Evolutionary conservation across 371 early-diverging fungal species (phyloP), one percentile per base, ranked within the genome.

Genomic region (Lichtheimia ramosa): DNA sequence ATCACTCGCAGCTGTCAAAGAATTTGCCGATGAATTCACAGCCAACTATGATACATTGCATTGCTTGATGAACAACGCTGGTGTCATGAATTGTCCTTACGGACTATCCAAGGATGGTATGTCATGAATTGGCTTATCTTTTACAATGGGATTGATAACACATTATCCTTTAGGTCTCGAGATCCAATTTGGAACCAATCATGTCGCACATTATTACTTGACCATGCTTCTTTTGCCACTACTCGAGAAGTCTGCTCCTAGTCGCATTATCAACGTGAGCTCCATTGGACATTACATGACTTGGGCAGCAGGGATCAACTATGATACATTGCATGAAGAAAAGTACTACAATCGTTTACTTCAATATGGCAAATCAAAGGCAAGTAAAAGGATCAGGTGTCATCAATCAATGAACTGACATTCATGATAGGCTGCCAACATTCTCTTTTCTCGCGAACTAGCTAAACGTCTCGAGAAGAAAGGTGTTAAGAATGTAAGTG

Each of bases 161-260:
- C n/a, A 12, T 16, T 25, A n/a, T 49, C n/a, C 40, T 25, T 15
- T 48, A 64, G 64, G 62, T 3, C 61, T 75, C 41, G 76, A 75
- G 48, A 61, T 39, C 0, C 73, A 70, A 53, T 71, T 74, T 42
- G 78, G 68, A 5, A 72, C 71, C 10, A 94, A 95, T 72, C 93
- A 93, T 58, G 70, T 94, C 27, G 95, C 89, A 18, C 90, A 89
- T 51, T 84, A 85, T 59, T 82, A 79, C n/a, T 74, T 91, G 54
- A 89, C 89, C n/a, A 75, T 66, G 48, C 68, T 72, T 0, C 76
- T 94, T n/a, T 64, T 92, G 5, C 87, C 87, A 49, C 12, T 75
- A 14, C 68, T 92, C 61, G 79, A 83, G 56, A 58, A 69, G 40
- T 74, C 82, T 14, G 63, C 69, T 13, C 75, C 82, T 13, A 73